phyloP scores from a whole-genome alignment of 179 eudicot species.

The Patellifolia procumbens region DNA sequence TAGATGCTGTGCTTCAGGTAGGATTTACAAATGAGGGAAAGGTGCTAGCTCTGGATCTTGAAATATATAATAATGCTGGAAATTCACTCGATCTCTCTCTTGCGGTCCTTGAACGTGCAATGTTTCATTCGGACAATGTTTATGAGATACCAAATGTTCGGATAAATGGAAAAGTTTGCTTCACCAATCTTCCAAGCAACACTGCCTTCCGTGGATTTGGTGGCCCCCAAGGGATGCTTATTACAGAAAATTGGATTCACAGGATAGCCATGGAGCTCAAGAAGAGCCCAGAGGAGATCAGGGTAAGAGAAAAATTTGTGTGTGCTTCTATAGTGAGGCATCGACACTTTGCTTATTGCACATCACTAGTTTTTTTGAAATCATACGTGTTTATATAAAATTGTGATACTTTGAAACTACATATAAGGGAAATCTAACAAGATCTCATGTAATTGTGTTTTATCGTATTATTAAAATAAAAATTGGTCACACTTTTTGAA shows the following conservation, averaged over 20 bases:
- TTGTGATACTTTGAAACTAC: too few species aligned
- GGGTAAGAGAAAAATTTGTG: slow-evolving; percentile 44
- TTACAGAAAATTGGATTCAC: slow-evolving; percentile 95
- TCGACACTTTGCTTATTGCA: neutral
- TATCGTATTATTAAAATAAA: too few species aligned
- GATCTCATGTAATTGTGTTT: too few species aligned
- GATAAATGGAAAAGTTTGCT: slow-evolving; percentile 84
- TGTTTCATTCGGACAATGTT: slow-evolving; percentile 58
- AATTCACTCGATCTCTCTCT: slow-evolving; percentile 89
- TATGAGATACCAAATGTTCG: slow-evolving; percentile 88
- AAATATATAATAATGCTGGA: slow-evolving; percentile 90
- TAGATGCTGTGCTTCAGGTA: slow-evolving; percentile 48
- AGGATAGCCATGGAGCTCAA: slow-evolving; percentile 86
- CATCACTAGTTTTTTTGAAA: slow-evolving; percentile 5
- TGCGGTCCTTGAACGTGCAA: slow-evolving; percentile 22
- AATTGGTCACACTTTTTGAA: too few species aligned
- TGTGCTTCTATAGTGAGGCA: slow-evolving; percentile 9
- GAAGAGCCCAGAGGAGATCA: slow-evolving; percentile 88
- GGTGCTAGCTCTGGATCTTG: slow-evolving; percentile 85
- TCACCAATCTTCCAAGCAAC: slow-evolving; percentile 90
- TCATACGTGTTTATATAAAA: neutral
- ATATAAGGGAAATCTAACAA: too few species aligned
- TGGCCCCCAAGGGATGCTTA: slow-evolving; percentile 98
- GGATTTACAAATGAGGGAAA: slow-evolving; percentile 86
- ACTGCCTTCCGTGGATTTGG: slow-evolving; percentile 99